Percentiles rank a stretch among this genome's conserved stretches.
These are phyloP conservation scores for Leccinum fibrillosum DNA, from an alignment of 768 basidiomycete genomes.

Conservation along the genomic window DNA sequence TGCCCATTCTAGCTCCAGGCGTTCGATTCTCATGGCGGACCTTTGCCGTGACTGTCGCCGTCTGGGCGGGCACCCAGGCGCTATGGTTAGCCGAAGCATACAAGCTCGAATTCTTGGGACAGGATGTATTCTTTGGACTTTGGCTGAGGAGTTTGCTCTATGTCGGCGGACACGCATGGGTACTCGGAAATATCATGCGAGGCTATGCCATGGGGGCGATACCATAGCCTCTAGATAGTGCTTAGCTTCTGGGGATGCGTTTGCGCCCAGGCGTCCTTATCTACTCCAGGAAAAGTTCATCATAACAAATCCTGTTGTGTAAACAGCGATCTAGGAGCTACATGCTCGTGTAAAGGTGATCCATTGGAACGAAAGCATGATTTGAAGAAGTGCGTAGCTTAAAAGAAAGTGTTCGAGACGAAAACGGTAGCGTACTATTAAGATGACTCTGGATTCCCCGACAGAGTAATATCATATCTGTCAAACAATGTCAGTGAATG, in stretches of 20 bases:
- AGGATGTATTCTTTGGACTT: conserved; percentile 65
- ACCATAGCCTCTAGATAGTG: neutral
- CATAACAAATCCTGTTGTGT: conserved; percentile 2
- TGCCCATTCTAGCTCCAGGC: conserved; percentile 76
- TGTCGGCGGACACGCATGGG: conserved; percentile 75
- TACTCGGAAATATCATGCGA: conserved; percentile 62
- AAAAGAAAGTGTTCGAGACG: conserved; percentile 9
- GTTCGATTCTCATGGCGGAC: conserved; percentile 46
- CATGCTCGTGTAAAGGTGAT: conserved; percentile 9
- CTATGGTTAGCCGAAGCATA: conserved; percentile 93
- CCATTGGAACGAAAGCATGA: conserved; percentile 16
- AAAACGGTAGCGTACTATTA: conserved; percentile 25
- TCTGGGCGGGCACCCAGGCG: conserved; percentile 80
- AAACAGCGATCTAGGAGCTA: conserved; percentile 23
- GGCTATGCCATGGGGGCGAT: conserved; percentile 30
- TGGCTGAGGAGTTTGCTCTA: conserved; percentile 81
- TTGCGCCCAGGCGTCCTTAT: neutral
- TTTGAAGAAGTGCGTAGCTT: conserved; percentile 12
- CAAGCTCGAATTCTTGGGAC: conserved; percentile 81
- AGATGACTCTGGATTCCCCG: conserved; percentile 1
- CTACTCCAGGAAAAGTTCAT: neutral
- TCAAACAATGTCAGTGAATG: conserved; percentile 6
- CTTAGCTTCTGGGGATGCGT: neutral
- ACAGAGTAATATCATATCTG: conserved; percentile 24
- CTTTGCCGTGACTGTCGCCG: conserved; percentile 33